Conservation (phyloP, 2,329 filamentous ascomycete species). For the Venturia asperata region DNA sequence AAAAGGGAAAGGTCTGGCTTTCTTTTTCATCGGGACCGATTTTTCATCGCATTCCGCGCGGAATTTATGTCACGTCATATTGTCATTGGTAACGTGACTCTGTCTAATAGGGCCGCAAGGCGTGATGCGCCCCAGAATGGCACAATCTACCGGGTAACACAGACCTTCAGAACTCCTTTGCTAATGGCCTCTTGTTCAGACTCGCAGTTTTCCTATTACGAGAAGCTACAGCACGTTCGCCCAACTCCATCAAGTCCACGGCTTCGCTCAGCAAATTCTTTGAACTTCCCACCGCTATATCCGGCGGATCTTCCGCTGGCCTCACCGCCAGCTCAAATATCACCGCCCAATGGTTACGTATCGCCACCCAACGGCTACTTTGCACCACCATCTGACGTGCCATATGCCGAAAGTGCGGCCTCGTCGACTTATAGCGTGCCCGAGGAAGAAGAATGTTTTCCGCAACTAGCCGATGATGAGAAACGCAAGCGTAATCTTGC, state of each 20-base stretch:
- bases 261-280: constrained; percentile 8
- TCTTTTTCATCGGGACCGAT: background rate
- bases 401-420: constrained; percentile 30
- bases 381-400: constrained; percentile 25
- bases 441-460: constrained; percentile 27
- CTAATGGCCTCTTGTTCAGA: background rate
- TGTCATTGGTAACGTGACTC: background rate
- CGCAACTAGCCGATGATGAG: constrained; percentile 42
- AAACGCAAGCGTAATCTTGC: constrained; percentile 48
- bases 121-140: background rate
- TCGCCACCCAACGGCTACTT: constrained; percentile 7
- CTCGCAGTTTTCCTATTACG: background rate
- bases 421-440: constrained; percentile 21
- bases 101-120: background rate
- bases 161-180: background rate
- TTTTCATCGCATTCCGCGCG: background rate
- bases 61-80: constrained; percentile 3
- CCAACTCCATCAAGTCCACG: background rate
- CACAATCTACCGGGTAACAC: background rate
- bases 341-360: constrained; percentile 6
- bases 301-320: constrained; percentile 4
- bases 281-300: constrained; percentile 12
- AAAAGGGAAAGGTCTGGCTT: background rate
- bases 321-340: background rate
- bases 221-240: background rate